Evolutionary conservation across 2,329 filamentous ascomycete species (phyloP), one percentile per base, ranked within the genome.

Genomic region (Apiospora kogelbergensis): DNA sequence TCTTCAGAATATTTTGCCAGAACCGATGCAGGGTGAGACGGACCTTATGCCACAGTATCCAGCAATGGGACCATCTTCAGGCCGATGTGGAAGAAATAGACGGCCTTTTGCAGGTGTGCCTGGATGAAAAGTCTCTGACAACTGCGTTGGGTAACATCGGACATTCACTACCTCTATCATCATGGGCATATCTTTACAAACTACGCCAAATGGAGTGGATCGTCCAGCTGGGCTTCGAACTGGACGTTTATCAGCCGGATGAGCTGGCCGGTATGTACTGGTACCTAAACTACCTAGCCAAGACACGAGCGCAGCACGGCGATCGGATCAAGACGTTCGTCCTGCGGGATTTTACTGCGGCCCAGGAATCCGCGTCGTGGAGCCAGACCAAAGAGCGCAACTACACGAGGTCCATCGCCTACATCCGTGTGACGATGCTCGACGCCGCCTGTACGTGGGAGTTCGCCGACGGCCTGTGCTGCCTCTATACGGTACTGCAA

Each of bases 101-200:
- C 78, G 84, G 87, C 42, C 84, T 91, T 41, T 82, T 96, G 22
- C 89, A 91, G 68, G 78, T 83, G 7, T 83, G 89, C 68, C 86
- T 88, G 26, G 83, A 86, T 20, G 92, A 94, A 77, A 80, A 86
- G 53, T 85, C 91, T 2, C 78, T 91, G 20, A 79, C 85, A 66
- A 81, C 81, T 1, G 74, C 77, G 11, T 74, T 72, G 13, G 75
- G 75, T 70, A 77, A 81, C 0, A 84, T 83, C 65, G 82, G 81
- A 0, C 91, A 88, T 76, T 86, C 90, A 0, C 91, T 93, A 67
- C 90, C 94, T 0, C 84, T 98, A 0, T 94, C 93, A 1, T 94
- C 92, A 3, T 99, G 96, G 96, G 89, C 91, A 0, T 97, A 95
- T 75, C 88, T 95, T 70, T 93, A 97, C 80, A 98, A 98, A 79